These are phyloP conservation scores for Aspergillus persii DNA, from an alignment of 2,329 filamentous ascomycete genomes.

Conservation along the genomic window DNA sequence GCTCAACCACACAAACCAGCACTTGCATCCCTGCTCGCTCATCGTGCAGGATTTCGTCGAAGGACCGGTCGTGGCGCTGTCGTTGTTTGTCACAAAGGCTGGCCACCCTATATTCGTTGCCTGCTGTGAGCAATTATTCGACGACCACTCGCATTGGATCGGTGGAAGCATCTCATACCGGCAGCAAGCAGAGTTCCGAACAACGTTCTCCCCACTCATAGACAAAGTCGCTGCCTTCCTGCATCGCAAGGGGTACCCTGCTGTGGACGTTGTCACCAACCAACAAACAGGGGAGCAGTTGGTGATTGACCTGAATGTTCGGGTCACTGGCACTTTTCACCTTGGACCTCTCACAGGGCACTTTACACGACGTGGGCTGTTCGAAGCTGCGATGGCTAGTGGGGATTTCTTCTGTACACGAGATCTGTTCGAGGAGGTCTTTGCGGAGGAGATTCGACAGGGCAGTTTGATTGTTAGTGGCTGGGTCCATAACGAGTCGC, in stretches of 20 bases:
- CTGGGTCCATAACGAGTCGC: neutral
- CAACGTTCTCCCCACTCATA: neutral
- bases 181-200: neutral
- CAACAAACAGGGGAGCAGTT: neutral
- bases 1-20: neutral
- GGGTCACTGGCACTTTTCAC: conserved; percentile 5
- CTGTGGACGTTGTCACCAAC: conserved; percentile 4
- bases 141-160: neutral
- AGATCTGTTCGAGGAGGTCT: neutral
- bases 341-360: conserved; percentile 3
- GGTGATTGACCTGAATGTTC: conserved; percentile 7
- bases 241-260: conserved; percentile 4
- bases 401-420: neutral
- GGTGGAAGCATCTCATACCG: conserved; percentile 1
- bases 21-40: neutral
- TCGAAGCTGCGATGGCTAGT: neutral
- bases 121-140: neutral
- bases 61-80: neutral
- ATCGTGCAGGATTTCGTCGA: conserved; percentile 3
- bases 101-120: neutral
- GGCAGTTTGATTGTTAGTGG: neutral
- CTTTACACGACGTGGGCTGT: neutral
- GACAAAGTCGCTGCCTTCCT: neutral
- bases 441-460: neutral
- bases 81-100: conserved; percentile 1